Conservation (phyloP, 2,329 filamentous ascomycete species). For the Xylaria hypoxylon region DNA sequence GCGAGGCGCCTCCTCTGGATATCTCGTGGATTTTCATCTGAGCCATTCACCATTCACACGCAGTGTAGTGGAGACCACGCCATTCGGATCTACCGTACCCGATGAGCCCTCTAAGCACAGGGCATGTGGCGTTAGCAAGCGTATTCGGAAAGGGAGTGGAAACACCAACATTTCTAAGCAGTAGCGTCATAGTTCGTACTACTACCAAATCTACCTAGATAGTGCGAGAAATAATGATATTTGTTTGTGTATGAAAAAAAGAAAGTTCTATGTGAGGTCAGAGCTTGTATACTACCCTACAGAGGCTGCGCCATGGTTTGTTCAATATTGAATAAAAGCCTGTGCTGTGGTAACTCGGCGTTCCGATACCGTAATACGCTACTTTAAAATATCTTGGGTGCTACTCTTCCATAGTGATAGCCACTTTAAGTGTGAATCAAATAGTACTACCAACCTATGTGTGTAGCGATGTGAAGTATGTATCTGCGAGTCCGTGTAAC, state of each 20-base stretch:
- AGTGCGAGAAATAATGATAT: background rate
- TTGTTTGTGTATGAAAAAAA: background rate
- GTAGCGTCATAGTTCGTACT: background rate
- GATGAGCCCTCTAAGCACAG: conserved; percentile 15
- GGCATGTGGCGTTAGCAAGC: conserved; percentile 18
- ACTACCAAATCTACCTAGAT: background rate
- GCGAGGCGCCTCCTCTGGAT: background rate
- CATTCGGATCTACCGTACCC: conserved; percentile 29
- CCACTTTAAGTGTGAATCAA: no score
- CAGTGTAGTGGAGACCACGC: conserved; percentile 18
- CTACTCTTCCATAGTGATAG: background rate
- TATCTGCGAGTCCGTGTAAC: no score
- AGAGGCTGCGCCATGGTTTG: no score
- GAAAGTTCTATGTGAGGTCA: no score
- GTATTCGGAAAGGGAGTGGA: conserved; percentile 12
- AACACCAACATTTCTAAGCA: background rate
- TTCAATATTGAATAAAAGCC: no score
- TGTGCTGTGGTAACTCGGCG: background rate
- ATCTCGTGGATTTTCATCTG: background rate
- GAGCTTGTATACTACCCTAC: no score
- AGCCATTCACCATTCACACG: background rate
- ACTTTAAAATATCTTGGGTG: background rate
- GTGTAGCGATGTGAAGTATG: no score
- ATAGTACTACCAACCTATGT: no score
- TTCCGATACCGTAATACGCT: background rate